Conservation (phyloP, 805 yeast genomes). For the Candida khao-thaluensis region DNA sequence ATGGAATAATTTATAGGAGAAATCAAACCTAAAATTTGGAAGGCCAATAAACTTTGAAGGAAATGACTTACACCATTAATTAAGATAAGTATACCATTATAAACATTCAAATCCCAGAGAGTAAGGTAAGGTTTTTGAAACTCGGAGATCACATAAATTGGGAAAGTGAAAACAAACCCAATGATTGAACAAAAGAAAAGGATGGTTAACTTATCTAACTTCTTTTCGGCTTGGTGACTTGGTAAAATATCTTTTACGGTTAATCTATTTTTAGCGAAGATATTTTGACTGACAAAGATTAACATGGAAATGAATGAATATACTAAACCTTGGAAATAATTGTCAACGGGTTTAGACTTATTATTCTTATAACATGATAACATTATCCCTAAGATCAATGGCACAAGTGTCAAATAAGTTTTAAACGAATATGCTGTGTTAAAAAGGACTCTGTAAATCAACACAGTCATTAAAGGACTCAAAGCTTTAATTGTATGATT, state of each 20-base stretch:
- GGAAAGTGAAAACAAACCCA: constrained; percentile 67
- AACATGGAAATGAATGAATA: constrained; percentile 57
- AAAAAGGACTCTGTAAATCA: constrained; percentile 66
- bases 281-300: constrained; percentile 75
- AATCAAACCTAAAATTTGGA: constrained; percentile 68
- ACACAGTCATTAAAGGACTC: constrained; percentile 85
- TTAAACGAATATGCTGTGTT: constrained; percentile 53
- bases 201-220: constrained; percentile 69
- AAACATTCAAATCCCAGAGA: constrained; percentile 29
- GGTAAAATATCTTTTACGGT: constrained; percentile 46
- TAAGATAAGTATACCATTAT: constrained; percentile 40
- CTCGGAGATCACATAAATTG: constrained; percentile 63
- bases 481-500: constrained; percentile 94
- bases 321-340: constrained; percentile 39
- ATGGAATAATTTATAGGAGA: constrained; percentile 78
- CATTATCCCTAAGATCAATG: constrained; percentile 83
- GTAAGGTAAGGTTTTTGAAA: constrained; percentile 26
- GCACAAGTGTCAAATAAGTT: constrained; percentile 78
- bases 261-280: constrained; percentile 72
- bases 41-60: constrained; percentile 69
- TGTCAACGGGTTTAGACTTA: not conserved
- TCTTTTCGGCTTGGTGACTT: constrained; percentile 25
- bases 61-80: constrained; percentile 73
- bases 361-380: constrained; percentile 49
- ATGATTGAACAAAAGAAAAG: constrained; percentile 67